These are phyloP conservation scores for Botryotinia globosa DNA, from an alignment of 2,329 filamentous ascomycete genomes.

Conservation along the genomic window DNA sequence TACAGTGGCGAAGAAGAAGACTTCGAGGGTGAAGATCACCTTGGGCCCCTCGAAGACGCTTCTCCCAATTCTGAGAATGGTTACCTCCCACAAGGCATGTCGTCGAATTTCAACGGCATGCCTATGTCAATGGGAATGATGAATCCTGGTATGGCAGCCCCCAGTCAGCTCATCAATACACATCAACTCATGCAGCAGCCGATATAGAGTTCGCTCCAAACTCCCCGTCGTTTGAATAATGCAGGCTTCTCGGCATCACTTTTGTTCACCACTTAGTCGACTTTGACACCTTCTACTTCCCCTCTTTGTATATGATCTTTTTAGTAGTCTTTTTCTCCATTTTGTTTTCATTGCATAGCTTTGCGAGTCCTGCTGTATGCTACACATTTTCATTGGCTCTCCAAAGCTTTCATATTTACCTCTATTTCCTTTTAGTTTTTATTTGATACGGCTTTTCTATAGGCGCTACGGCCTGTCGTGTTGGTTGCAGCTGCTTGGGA, in stretches of 20 bases:
- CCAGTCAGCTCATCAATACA: conserved; percentile 40
- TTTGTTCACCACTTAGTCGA: conserved; percentile 14
- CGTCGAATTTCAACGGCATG: conserved; percentile 30
- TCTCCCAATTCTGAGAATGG: conserved; percentile 69
- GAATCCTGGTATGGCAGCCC: conserved; percentile 39
- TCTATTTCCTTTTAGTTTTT: conserved; percentile 16
- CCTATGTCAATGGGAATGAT: conserved; percentile 32
- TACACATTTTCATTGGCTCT: conserved; percentile 13
- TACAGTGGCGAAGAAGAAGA: conserved; percentile 75
- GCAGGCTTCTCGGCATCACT: background rate
- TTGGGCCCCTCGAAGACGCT: conserved; percentile 75
- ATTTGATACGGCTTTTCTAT: conserved; percentile 16
- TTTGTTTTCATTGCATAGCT: conserved; percentile 33
- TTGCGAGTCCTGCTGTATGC: conserved; percentile 25
- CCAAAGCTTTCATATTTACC: conserved; percentile 9
- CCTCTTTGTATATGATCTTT: conserved; percentile 22
- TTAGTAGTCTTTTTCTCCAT: conserved; percentile 27
- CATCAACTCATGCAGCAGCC: conserved; percentile 40
- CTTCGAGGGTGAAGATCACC: conserved; percentile 76
- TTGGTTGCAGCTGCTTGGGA: conserved; percentile 14
- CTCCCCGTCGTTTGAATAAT: background rate
- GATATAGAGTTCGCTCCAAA: conserved; percentile 28
- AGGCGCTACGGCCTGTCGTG: conserved; percentile 16
- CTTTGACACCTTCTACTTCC: conserved; percentile 18
- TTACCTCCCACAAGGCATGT: conserved; percentile 47